Evolutionary conservation across 306 rosid species (phyloP), one percentile per base, ranked within the genome.

Genomic region (Styphnolobium japonicum): DNA sequence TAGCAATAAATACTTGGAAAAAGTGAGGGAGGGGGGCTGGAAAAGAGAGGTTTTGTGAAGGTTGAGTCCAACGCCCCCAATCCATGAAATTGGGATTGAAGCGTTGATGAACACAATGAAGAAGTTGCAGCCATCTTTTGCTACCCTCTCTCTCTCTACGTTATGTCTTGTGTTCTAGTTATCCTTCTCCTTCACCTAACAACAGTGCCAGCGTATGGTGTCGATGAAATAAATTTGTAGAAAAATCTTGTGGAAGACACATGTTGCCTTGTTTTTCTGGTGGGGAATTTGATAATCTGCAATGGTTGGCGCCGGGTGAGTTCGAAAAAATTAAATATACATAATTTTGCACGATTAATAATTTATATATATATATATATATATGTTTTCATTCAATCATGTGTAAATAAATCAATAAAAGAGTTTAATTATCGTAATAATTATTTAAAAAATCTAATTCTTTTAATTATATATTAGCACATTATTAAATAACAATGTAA

Each of bases 301-400:
- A 92, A 92, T 68, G 98, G 84, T 88, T 94, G 98, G 97, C 77
- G 89, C 86, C n/a, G n/a, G n/a, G n/a, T n/a, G n/a, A n/a, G n/a
- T n/a, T n/a, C n/a, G n/a, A n/a, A n/a, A n/a, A n/a, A n/a, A n/a
- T n/a, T n/a, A n/a, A n/a, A n/a, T n/a, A n/a, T n/a, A n/a, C n/a
- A n/a, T n/a, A n/a, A n/a, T n/a, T n/a, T n/a, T 42, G 39, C 36
- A n/a, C n/a, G n/a, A n/a, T n/a, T n/a, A n/a, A n/a, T n/a, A n/a
- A n/a, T n/a, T n/a, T n/a, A n/a, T n/a, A n/a, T n/a, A n/a, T n/a
- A n/a, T n/a, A n/a, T n/a, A n/a, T n/a, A n/a, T n/a, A n/a, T n/a
- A n/a, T n/a, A n/a, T n/a, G n/a, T n/a, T n/a, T n/a, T n/a, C n/a
- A n/a, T n/a, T n/a, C n/a, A n/a, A n/a, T n/a, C n/a, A n/a, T n/a